Conservation (phyloP, 2,329 filamentous ascomycete species). For the Diaporthe destruens region DNA sequence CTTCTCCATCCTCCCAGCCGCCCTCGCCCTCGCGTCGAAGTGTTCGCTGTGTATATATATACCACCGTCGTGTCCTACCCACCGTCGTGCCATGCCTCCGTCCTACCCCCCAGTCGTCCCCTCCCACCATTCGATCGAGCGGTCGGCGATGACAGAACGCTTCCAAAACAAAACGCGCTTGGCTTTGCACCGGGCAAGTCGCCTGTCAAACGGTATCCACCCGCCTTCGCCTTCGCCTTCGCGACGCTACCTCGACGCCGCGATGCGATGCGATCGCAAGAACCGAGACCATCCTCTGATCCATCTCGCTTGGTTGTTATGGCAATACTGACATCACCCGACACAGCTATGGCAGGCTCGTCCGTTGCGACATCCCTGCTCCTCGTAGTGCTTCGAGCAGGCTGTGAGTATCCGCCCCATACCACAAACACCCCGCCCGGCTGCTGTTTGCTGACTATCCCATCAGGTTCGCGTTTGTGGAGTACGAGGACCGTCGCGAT, state of each 20-base stretch:
- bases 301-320: slow-evolving; percentile 47
- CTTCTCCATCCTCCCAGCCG: slow-evolving; percentile 43
- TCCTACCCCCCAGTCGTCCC: slow-evolving; percentile 50
- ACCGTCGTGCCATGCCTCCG: slow-evolving; percentile 44
- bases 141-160: slow-evolving; percentile 54
- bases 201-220: slow-evolving; percentile 49
- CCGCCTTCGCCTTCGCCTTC: slow-evolving; percentile 43
- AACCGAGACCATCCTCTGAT: slow-evolving; percentile 46
- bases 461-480: slow-evolving; percentile 91
- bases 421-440: slow-evolving; percentile 5
- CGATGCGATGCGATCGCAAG: slow-evolving; percentile 44
- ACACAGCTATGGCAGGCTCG: slow-evolving; percentile 91
- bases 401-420: slow-evolving; percentile 76
- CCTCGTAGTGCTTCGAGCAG: slow-evolving; percentile 93
- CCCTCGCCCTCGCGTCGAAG: slow-evolving; percentile 45
- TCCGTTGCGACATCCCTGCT: slow-evolving; percentile 98
- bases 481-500: slow-evolving; percentile 98
- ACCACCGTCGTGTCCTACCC: slow-evolving; percentile 50
- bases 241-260: slow-evolving; percentile 48
- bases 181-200: slow-evolving; percentile 53
- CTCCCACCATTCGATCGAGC: slow-evolving; percentile 59
- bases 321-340: slow-evolving; percentile 62
- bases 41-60: slow-evolving; percentile 45
- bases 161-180: slow-evolving; percentile 38
- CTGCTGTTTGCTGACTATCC: slow-evolving; percentile 33